Base-by-base conservation (phyloP, 2,329 filamentous ascomycete species). In the Fusarium camptoceras region DNA sequence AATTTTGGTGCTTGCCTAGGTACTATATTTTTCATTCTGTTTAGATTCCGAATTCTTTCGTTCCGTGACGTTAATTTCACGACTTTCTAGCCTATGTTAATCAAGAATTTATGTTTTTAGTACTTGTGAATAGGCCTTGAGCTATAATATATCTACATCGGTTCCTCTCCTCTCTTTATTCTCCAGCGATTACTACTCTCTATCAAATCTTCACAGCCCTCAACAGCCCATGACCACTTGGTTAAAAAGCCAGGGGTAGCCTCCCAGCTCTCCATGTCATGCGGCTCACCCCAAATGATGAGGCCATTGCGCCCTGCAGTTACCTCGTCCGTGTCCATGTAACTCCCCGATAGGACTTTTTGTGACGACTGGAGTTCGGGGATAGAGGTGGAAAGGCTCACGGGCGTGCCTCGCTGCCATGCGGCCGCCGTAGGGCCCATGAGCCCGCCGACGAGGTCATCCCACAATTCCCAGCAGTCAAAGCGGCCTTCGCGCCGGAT, bases 221-320 rank as follows among this genome's bases (percentile, higher is more conserved):
- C 27, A 0, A 58, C n/a, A 1, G 54, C 53, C 58, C 53, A 60
- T 5, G 53, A 58, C 58, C 53, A 60, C 16, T 60, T 60, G 0
- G 11, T n/a, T 0, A 60, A 27, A 30, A 60, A 60, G 0, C 58
- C 43, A 20, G 53, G 28, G 1, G 58, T 58, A 9, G 22, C 43
- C 34, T 60, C 58, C 53, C 53, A 58, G 16, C 16, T 60, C 11
- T 24, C 22, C 22, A 48, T 48, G 2, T 58, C 27, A 8, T 60
- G 43, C 15, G 53, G 58, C 1, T 58, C 43, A 0, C 58, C 43
- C 58, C 53, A 60, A 5, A 60, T 25, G 1, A 59, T 56, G 1
- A 59, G 8, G 1, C 57, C 50, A 0, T 56, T 46, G 0, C 41
- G 30, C 1, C 57, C 50, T 0, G 31, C 25, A 0, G 50, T 56